A percentile compares a stretch with the other conserved stretches of the same genome.
phyloP scores from a whole-genome alignment of 768 basidiomycete genomes.

The Boletus fagicola region DNA sequence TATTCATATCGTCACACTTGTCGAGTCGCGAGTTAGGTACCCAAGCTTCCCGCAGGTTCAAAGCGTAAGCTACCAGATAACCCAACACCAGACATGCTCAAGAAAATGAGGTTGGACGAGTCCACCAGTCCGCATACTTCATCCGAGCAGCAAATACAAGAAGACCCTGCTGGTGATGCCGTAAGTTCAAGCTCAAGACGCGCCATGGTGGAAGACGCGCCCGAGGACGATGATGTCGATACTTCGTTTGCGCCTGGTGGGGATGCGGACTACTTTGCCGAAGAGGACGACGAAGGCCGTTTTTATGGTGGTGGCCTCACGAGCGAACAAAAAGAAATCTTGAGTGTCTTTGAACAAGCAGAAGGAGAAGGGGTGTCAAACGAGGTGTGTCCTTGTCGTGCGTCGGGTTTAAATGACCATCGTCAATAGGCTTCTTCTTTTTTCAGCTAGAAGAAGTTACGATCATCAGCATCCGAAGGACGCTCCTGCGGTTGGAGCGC shows the following conservation, averaged over 20 bases:
- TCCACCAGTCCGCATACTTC: constrained; percentile 4
- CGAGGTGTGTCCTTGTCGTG: constrained; percentile 50
- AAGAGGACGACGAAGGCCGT: constrained; percentile 89
- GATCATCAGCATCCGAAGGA: constrained; percentile 65
- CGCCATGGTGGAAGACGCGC: constrained; percentile 59
- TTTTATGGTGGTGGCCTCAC: constrained; percentile 95
- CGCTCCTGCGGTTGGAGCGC: constrained; percentile 80
- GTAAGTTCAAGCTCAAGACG: constrained; percentile 35
- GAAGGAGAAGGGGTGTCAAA: constrained; percentile 61
- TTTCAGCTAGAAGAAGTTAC: constrained; percentile 65
- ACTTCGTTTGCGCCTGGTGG: constrained; percentile 74
- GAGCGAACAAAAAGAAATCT: constrained; percentile 88
- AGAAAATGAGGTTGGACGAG: constrained; percentile 66
- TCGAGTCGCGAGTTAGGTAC: constrained; percentile 43
- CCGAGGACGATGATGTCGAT: constrained; percentile 30
- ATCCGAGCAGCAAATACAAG: constrained; percentile 11
- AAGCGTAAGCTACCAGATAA: constrained; percentile 77
- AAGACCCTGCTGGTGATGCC: constrained; percentile 5
- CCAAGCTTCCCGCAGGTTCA: constrained; percentile 61
- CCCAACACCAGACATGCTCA: constrained; percentile 79
- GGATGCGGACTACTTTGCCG: constrained; percentile 86
- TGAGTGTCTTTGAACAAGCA: constrained; percentile 88
- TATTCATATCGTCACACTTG: not conserved
- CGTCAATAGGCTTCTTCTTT: not conserved
- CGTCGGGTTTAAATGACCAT: not conserved